Percentiles rank a stretch among this genome's conserved stretches.
Conservation (phyloP, 345 rosid genomes). For the Citrus medica region DNA sequence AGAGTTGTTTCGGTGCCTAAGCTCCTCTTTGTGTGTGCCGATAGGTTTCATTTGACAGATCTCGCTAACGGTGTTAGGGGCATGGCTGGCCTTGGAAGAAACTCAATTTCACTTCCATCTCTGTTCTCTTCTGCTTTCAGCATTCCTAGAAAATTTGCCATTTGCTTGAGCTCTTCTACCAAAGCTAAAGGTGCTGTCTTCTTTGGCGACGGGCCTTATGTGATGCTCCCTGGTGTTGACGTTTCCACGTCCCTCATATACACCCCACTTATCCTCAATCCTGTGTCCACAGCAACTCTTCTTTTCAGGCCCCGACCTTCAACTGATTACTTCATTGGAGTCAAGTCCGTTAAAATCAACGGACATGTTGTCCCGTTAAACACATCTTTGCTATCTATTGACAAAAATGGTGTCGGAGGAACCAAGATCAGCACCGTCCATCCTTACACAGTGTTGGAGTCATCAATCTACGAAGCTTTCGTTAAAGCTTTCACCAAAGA, state of each 20-base stretch:
- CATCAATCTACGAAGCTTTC: constrained; percentile 1
- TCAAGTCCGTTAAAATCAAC: neutral
- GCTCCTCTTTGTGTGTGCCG: neutral
- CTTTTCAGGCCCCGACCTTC: neutral
- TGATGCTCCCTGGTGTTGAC: neutral
- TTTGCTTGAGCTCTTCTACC: neutral
- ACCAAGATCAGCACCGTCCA: neutral
- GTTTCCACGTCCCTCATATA: neutral
- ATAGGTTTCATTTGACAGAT: neutral
- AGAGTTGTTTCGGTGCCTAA: neutral
- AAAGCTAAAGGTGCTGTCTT: neutral
- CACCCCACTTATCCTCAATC: neutral
- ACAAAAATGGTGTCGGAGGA: neutral
- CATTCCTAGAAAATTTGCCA: neutral
- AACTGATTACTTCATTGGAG: neutral
- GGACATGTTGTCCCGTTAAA: neutral
- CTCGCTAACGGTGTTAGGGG: neutral
- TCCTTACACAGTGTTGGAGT: constrained; percentile 9
- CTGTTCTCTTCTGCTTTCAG: neutral
- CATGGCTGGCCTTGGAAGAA: neutral
- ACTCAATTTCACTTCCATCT: neutral
- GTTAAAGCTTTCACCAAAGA: constrained; percentile 14
- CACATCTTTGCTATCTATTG: neutral
- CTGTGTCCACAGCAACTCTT: neutral
- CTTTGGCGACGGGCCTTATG: constrained; percentile 1